Percentiles rank a stretch among this genome's conserved stretches.
These are phyloP conservation scores for Lecanosticta acicola DNA, from an alignment of 2,329 filamentous ascomycete genomes.

Conservation along the genomic window DNA sequence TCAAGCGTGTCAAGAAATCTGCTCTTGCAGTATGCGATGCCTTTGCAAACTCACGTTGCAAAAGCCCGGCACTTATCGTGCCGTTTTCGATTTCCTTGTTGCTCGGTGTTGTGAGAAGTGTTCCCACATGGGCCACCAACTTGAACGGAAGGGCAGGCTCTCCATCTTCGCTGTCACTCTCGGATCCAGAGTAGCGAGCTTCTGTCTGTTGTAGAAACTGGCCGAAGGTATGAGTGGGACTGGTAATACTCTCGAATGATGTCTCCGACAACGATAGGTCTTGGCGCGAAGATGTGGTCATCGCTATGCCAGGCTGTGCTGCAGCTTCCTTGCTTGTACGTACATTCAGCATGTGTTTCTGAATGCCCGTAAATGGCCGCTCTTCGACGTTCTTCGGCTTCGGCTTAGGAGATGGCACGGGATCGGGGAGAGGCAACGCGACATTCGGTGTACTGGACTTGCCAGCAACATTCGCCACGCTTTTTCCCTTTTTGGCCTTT, in stretches of 20 bases:
- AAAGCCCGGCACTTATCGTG: constrained; percentile 2
- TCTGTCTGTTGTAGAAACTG: constrained; percentile 5
- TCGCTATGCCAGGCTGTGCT: neutral
- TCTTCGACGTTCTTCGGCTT: neutral
- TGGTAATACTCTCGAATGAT: neutral
- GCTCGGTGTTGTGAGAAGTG: constrained; percentile 9
- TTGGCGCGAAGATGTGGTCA: too few relatives aligned
- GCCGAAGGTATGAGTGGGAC: constrained; percentile 11
- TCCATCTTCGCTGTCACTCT: constrained; percentile 5
- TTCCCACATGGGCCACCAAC: constrained; percentile 12
- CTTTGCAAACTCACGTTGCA: constrained; percentile 11
- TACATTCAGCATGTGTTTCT: neutral
- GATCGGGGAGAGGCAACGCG: constrained; percentile 5
- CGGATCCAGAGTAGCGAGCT: constrained; percentile 1
- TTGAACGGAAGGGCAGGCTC: constrained; percentile 2
- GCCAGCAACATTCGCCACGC: neutral
- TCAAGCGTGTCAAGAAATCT: constrained; percentile 15
- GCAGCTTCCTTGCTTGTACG: neutral
- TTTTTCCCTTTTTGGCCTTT: constrained; percentile 9
- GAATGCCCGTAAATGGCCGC: neutral
- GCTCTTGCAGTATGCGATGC: constrained; percentile 2
- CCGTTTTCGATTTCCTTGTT: constrained; percentile 3
- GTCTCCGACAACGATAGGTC: neutral
- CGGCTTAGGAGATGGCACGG: constrained; percentile 2
- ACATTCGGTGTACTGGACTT: neutral